phyloP scores from a whole-genome alignment of 257 asterid species.

The Voacanga thouarsii region DNA sequence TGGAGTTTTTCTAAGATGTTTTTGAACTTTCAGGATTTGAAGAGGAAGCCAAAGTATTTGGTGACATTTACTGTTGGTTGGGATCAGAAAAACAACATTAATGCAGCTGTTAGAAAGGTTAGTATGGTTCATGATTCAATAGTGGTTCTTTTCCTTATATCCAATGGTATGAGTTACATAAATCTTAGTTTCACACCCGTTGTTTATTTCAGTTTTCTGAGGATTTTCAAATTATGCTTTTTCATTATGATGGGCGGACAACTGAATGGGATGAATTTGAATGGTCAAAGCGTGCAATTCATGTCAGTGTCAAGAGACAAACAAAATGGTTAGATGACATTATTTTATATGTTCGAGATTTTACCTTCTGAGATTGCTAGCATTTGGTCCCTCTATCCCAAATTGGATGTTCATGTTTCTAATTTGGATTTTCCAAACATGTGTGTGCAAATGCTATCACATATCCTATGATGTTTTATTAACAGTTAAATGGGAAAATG shows the following conservation, averaged over 20 bases:
- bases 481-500: background rate
- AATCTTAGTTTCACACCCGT: background rate
- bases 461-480: background rate
- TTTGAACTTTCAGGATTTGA: conserved; percentile 70
- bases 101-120: conserved; percentile 92
- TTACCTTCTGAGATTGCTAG: background rate
- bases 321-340: conserved; percentile 72
- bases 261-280: conserved; percentile 98
- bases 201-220: conserved; percentile 66
- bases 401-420: background rate
- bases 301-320: conserved; percentile 85
- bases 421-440: background rate
- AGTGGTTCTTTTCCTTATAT: background rate
- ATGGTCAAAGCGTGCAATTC: conserved; percentile 90
- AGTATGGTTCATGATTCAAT: conserved; percentile 17
- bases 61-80: conserved; percentile 93
- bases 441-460: background rate
- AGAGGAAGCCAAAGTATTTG: conserved; percentile 81
- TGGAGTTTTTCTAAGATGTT: background rate
- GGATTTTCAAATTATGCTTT: conserved; percentile 92
- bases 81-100: conserved; percentile 66
- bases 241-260: conserved; percentile 93
- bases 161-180: background rate
- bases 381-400: background rate
- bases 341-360: background rate